Evolutionary conservation across 2,329 filamentous ascomycete genomes (phyloP).

Genomic region (Paraphoma chrysanthemicola): DNA sequence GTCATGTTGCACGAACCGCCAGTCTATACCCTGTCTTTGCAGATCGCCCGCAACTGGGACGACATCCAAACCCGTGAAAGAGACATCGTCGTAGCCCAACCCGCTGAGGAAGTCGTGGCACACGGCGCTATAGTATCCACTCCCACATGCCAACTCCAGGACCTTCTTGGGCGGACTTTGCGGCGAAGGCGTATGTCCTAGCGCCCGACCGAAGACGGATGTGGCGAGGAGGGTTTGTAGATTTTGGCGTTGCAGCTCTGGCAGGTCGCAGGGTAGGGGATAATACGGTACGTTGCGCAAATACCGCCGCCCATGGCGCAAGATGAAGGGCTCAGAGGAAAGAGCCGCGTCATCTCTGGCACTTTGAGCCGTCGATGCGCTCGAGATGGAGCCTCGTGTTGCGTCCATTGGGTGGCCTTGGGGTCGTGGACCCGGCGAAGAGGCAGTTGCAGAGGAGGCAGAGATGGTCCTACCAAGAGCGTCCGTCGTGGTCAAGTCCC

Average conservation of each 20-base stretch:
- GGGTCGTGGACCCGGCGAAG: slow-evolving; percentile 20
- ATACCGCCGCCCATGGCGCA: slow-evolving; percentile 82
- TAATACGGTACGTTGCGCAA: slow-evolving; percentile 77
- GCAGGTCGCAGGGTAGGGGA: slow-evolving; percentile 85
- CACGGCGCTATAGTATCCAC: slow-evolving; percentile 87
- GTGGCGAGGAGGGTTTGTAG: slow-evolving; percentile 82
- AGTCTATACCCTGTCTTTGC: slow-evolving; percentile 77
- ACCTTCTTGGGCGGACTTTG: slow-evolving; percentile 73
- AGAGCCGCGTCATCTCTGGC: slow-evolving; percentile 29
- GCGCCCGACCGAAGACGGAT: slow-evolving; percentile 79
- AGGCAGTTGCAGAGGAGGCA: slow-evolving; percentile 25
- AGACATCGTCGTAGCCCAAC: slow-evolving; percentile 71
- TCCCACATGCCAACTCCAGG: slow-evolving; percentile 86
- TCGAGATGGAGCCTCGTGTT: slow-evolving; percentile 48
- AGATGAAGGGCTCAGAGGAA: slow-evolving; percentile 60
- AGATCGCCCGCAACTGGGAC: slow-evolving; percentile 73
- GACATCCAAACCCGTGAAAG: slow-evolving; percentile 84
- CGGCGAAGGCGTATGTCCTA: slow-evolving; percentile 73
- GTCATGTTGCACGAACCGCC: slow-evolving; percentile 89
- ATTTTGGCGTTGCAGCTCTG: slow-evolving; percentile 86
- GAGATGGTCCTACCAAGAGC: slow-evolving; percentile 46
- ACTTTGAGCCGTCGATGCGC: slow-evolving; percentile 42
- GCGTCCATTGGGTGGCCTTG: slow-evolving; percentile 42
- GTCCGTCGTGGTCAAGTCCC: slow-evolving; percentile 44
- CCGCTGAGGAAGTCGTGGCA: slow-evolving; percentile 81